A percentile compares a stretch with the other conserved stretches of the same genome.
phyloP scores from a whole-genome alignment of 2,329 filamentous ascomycete genomes.

The Penicillium polonicum region DNA sequence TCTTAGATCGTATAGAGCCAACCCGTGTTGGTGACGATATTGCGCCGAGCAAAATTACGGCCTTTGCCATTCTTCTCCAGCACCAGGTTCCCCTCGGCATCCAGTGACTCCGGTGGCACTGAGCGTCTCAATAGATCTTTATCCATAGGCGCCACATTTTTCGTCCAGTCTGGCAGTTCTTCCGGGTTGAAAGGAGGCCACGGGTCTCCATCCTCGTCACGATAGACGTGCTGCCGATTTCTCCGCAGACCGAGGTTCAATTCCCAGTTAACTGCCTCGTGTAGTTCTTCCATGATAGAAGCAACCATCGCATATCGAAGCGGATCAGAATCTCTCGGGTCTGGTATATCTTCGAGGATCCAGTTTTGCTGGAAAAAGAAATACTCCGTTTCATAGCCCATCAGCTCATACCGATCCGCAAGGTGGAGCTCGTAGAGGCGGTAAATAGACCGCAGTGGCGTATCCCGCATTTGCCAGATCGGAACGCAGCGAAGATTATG shows the following conservation, averaged over 20 bases:
- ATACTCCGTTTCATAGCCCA: constrained; percentile 28
- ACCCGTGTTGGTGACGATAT: constrained; percentile 29
- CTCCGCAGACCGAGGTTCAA: constrained; percentile 27
- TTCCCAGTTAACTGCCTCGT: constrained; percentile 28
- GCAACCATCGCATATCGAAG: constrained; percentile 31
- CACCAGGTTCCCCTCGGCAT: constrained; percentile 19
- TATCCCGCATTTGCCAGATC: constrained; percentile 30
- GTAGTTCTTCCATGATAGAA: constrained; percentile 26
- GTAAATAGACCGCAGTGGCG: constrained; percentile 30
- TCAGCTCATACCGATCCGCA: constrained; percentile 19
- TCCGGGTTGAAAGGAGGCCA: constrained; percentile 25
- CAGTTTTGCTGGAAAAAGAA: constrained; percentile 23
- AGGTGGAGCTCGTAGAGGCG: constrained; percentile 29
- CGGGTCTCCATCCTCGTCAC: constrained; percentile 22
- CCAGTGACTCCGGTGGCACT: constrained; percentile 14
- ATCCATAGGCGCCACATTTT: constrained; percentile 18
- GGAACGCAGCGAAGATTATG: constrained; percentile 28
- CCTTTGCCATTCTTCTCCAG: constrained; percentile 22
- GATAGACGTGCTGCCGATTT: constrained; percentile 26
- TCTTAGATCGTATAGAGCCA: constrained; percentile 28
- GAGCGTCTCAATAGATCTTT: constrained; percentile 4
- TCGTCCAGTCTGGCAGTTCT: constrained; percentile 21
- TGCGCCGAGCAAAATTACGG: constrained; percentile 22
- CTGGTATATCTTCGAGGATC: constrained; percentile 22
- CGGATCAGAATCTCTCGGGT: constrained; percentile 28